A percentile compares a stretch with the other conserved stretches of the same genome.
These are phyloP conservation scores for Neophaeococcomyces aloes DNA, from an alignment of 2,329 filamentous ascomycete species.

Conservation along the genomic window DNA sequence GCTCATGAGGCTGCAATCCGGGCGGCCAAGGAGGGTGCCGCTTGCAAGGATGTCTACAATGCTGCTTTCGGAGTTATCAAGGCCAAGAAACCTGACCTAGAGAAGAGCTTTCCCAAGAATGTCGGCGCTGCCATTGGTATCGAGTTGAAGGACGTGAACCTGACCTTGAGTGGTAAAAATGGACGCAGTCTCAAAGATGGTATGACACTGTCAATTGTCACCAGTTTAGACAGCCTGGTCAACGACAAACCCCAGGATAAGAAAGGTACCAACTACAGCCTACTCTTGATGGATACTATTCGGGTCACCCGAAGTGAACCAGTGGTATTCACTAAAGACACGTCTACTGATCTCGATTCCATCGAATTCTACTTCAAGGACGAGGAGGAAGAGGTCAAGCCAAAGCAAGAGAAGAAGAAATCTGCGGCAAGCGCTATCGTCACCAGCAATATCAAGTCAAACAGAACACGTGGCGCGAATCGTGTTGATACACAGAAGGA, in stretches of 20 bases:
- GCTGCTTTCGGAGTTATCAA: conserved; percentile 74
- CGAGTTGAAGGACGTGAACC: conserved; percentile 73
- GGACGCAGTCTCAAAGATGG: conserved; percentile 75
- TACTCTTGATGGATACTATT: conserved; percentile 86
- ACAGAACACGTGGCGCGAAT: conserved; percentile 72
- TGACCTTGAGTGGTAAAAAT: conserved; percentile 82
- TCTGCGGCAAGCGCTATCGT: conserved; percentile 79
- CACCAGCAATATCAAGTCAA: conserved; percentile 90
- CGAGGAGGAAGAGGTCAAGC: conserved; percentile 67
- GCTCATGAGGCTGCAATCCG: conserved; percentile 87
- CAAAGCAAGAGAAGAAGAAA: conserved; percentile 80
- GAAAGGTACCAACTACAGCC: conserved; percentile 76
- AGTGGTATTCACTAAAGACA: conserved; percentile 84
- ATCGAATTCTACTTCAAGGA: conserved; percentile 99
- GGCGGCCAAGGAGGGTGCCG: conserved; percentile 74
- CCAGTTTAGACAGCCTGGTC: conserved; percentile 79
- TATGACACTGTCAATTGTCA: conserved; percentile 89
- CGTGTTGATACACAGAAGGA: conserved; percentile 80
- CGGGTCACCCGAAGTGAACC: conserved; percentile 58
- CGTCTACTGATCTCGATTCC: conserved; percentile 79
- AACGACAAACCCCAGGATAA: conserved; percentile 83
- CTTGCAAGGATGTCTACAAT: conserved; percentile 80
- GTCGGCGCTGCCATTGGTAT: conserved; percentile 88
- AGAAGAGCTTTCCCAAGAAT: conserved; percentile 88
- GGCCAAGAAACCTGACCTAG: conserved; percentile 85